Conservation (phyloP, 177 flowering plant species). For the Vitis hybrid region DNA sequence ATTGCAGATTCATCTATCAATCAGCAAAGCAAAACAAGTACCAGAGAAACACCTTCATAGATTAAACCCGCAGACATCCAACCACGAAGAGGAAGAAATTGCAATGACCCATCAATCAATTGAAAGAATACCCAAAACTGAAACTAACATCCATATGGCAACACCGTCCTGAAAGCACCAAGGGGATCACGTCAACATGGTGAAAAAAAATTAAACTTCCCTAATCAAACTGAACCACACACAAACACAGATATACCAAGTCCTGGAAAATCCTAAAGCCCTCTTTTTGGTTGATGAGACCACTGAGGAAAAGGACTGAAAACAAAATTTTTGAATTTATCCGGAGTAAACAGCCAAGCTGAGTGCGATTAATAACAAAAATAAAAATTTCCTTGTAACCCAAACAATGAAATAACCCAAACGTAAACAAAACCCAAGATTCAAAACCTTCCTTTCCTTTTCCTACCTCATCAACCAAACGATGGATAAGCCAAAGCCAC, state of each 20-base stretch:
- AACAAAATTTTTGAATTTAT: neutral
- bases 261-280: neutral
- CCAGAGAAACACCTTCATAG: slow-evolving; percentile 15
- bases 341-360: neutral
- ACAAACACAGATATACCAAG: neutral
- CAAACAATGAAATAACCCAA: neutral
- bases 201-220: neutral
- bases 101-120: slow-evolving; percentile 13
- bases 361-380: neutral
- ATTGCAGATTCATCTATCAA: slow-evolving; percentile 11
- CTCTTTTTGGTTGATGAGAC: no score
- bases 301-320: neutral
- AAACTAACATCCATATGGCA: neutral
- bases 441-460: neutral
- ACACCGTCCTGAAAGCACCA: slow-evolving; percentile 14
- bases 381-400: neutral
- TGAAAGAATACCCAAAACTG: slow-evolving; percentile 2
- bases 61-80: neutral
- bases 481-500: neutral
- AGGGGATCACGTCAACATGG: neutral
- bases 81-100: slow-evolving; percentile 1
- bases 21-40: slow-evolving; percentile 20
- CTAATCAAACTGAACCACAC: neutral
- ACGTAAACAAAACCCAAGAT: neutral
- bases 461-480: slow-evolving; percentile 11